Conservation (phyloP, 2,329 filamentous ascomycete species). For the Gaeumannomyces tritici region DNA sequence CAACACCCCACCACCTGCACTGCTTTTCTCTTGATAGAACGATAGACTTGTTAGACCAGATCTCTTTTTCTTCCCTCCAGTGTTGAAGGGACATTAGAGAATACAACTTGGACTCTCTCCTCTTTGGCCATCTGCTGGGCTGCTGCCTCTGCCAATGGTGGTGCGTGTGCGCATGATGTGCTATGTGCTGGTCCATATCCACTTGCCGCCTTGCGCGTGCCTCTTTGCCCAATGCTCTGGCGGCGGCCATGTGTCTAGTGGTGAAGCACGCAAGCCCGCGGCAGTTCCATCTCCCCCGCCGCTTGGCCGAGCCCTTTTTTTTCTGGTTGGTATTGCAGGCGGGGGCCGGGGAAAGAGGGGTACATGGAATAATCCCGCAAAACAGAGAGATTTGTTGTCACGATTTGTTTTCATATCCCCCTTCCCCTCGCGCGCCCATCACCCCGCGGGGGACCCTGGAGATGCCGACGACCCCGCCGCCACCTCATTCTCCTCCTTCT, state of each 20-base stretch:
- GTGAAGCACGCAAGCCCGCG: too few relatives aligned
- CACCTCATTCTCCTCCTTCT: too few relatives aligned
- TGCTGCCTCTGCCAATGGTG: neutral
- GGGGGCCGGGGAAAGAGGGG: too few relatives aligned
- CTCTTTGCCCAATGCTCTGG: too few relatives aligned
- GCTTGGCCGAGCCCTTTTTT: neutral
- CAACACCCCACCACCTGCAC: neutral
- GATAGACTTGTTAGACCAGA: neutral
- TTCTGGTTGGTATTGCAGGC: too few relatives aligned
- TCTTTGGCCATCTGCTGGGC: neutral
- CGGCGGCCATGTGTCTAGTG: too few relatives aligned
- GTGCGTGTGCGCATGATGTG: too few relatives aligned
- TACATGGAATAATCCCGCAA: too few relatives aligned
- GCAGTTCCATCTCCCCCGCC: neutral
- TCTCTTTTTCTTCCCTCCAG: neutral
- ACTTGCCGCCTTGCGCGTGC: neutral
- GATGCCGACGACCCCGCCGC: neutral
- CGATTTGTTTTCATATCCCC: too few relatives aligned
- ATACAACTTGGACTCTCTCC: neutral
- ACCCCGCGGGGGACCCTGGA: neutral
- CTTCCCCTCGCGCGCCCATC: too few relatives aligned
- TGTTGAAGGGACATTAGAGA: neutral
- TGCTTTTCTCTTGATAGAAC: neutral
- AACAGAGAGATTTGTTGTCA: neutral
- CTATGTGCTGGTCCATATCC: neutral